phyloP scores from a whole-genome alignment of 805 yeast genomes.

The Starmera caribaea region DNA sequence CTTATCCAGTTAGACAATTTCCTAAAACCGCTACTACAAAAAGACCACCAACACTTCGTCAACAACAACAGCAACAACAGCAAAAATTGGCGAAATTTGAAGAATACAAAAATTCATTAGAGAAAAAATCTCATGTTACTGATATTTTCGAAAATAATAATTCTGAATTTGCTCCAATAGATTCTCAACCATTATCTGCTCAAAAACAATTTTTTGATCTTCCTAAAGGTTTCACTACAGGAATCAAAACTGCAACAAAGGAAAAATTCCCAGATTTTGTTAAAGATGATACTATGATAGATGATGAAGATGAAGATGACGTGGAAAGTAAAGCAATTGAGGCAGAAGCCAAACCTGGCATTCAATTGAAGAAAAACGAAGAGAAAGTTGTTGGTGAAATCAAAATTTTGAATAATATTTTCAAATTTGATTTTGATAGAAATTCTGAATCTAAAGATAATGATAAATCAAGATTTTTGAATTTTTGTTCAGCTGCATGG shows the following conservation, averaged over 20 bases:
- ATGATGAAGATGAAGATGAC: slow-evolving; percentile 12
- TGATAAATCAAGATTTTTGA: slow-evolving; percentile 21
- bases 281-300: slow-evolving; percentile 1
- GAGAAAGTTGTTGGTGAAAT: slow-evolving; percentile 9
- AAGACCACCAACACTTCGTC: slow-evolving; percentile 16
- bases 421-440: slow-evolving; percentile 15
- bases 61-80: slow-evolving; percentile 16
- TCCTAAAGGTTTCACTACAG: slow-evolving; percentile 4
- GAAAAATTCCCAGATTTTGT: neutral
- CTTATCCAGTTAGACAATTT: slow-evolving; percentile 1
- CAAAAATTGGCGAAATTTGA: slow-evolving; percentile 19
- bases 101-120: slow-evolving; percentile 11
- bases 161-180: slow-evolving; percentile 36
- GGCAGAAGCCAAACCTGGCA: slow-evolving; percentile 21
- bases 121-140: slow-evolving; percentile 25
- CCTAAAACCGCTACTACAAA: slow-evolving; percentile 16
- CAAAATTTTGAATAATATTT: slow-evolving; percentile 11
- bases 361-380: slow-evolving; percentile 4
- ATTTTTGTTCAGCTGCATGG: slow-evolving; percentile 27
- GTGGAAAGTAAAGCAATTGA: slow-evolving; percentile 27
- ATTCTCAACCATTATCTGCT: slow-evolving; percentile 42
- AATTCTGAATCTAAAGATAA: slow-evolving; percentile 2
- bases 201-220: slow-evolving; percentile 31
- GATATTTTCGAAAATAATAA: slow-evolving; percentile 41
- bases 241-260: neutral